Evolutionary conservation across 441 rosid species (phyloP), one percentile per base, ranked within the genome.

Genomic region (Erodium texanum): DNA sequence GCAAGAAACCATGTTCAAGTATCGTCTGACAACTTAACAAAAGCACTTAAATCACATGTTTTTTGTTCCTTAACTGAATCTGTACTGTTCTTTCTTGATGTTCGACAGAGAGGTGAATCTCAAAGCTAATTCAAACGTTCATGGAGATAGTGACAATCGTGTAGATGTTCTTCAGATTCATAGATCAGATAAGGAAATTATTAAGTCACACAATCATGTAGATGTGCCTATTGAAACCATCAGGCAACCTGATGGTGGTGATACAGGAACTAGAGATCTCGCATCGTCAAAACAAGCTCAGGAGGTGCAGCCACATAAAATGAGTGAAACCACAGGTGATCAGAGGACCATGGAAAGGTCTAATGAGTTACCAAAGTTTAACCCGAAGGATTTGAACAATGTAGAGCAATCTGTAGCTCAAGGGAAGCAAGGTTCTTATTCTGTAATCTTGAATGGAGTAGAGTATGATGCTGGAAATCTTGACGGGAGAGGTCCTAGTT

Each of bases 1-100:
- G 61, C 72, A 54, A 4, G 64, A 65, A 54, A 11, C 66, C 9
- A 58, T 54, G 63, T 69, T 70, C 61, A 81, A 83, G 86, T 81
- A 19, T 43, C 66, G 24, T 0, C 23, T 67, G 18, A 24, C 36
- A 5, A 54, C 8, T 2, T 52, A 24, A 27, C 68, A 45, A 18
- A 18, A 8, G 36, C 18, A 7, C 34, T 14, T 1, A 19, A 22
- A 34, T 1, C 34, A 52, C 65, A n/a, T 54, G 65, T 29, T 54
- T 8, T 36, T 41, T 41, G 48, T 41, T 41, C 11, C 50, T 43
- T 64, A n/a, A 29, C 16, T 1, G 16, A 43, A 5, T 27, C 19
- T 67, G 34, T 14, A n/a, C n/a, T n/a, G n/a, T n/a, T 27, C 15
- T 0, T 3, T 36, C 22, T 29, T 71, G 24, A 62, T 68, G 67